Evolutionary conservation across 2,329 filamentous ascomycete genomes (phyloP), one percentile per base, ranked within the genome.

Genomic region (Corniculantispora saksenae): DNA sequence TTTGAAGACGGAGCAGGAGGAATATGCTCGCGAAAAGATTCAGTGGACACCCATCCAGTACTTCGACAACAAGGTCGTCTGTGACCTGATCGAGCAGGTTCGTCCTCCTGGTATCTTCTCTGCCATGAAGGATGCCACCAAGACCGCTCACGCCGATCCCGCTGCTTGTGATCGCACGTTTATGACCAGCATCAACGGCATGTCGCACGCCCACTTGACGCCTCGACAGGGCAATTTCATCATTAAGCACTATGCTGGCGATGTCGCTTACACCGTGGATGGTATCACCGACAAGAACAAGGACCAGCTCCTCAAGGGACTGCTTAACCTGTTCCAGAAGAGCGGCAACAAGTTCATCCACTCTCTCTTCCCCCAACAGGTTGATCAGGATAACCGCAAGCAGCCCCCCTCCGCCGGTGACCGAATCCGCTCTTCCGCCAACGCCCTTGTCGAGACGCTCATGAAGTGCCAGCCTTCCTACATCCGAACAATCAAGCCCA

Each of bases 231-330:
- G 94, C 60, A 95, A 92, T 76, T 99, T 99, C 78, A 95, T 99
- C 74, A 91, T 99, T 80, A 98, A 97, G 83, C 95, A 99, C 79
- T 99, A 99, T 76, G 95, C 95, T 65, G 95, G 95, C 78, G 95
- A 99, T 78, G 95, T 99, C 70, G 89, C 89, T 69, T 99, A 99
- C 77, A 92, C 91, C 1, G 90, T 98, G 3, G 92, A 97, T 64
- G 95, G 95, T 66, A 99, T 99, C 83, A 99, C 95, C 1, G 95
- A 99, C 78, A 99, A 99, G 85, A 99, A 98, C 83, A 99, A 98
- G 83, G 95, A 99, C 74, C 93, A 96, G 78, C 84, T 99, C 53
- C 83, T 98, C 66, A 99, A 99, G 82, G 95, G 97, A 71, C 82
- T 99, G 50, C 85, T 98, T 60, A 94, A 92, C 74, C 83, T 99